These are phyloP conservation scores for Fusarium papillatum DNA, from an alignment of 2,329 filamentous ascomycete genomes.

Conservation along the genomic window DNA sequence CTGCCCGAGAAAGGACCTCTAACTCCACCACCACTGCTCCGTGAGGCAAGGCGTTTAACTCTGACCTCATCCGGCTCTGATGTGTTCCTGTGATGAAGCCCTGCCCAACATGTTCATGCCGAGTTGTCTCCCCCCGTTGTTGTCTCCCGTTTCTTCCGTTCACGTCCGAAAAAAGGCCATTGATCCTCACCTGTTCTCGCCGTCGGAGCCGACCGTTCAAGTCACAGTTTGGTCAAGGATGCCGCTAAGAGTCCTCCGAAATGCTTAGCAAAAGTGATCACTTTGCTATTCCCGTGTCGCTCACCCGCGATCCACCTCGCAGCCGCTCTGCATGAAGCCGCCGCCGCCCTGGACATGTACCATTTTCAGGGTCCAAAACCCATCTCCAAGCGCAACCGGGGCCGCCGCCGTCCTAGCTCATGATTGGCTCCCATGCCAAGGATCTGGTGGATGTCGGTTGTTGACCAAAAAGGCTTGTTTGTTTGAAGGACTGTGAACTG, in stretches of 20 bases:
- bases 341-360: constrained; percentile 14
- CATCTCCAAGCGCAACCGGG: constrained; percentile 12
- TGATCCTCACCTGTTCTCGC: not conserved
- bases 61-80: constrained; percentile 11
- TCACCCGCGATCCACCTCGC: constrained; percentile 43
- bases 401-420: not conserved
- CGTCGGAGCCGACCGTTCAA: not conserved
- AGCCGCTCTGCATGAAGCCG: constrained; percentile 39
- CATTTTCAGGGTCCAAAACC: constrained; percentile 41
- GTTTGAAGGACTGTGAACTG: constrained; percentile 13
- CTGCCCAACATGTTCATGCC: not conserved
- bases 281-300: constrained; percentile 24
- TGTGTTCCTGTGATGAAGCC: not conserved
- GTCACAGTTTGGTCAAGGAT: constrained; percentile 11
- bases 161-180: not conserved
- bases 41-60: constrained; percentile 25
- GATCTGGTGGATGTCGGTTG: constrained; percentile 17
- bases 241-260: constrained; percentile 22
- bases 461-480: constrained; percentile 31
- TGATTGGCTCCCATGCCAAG: constrained; percentile 29
- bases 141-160: not conserved
- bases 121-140: constrained; percentile 1
- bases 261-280: constrained; percentile 24
- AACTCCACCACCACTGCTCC: constrained; percentile 31
- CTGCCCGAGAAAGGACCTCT: constrained; percentile 34